Base-by-base conservation (phyloP, 164 flowering plant species). In the Piper betle region DNA sequence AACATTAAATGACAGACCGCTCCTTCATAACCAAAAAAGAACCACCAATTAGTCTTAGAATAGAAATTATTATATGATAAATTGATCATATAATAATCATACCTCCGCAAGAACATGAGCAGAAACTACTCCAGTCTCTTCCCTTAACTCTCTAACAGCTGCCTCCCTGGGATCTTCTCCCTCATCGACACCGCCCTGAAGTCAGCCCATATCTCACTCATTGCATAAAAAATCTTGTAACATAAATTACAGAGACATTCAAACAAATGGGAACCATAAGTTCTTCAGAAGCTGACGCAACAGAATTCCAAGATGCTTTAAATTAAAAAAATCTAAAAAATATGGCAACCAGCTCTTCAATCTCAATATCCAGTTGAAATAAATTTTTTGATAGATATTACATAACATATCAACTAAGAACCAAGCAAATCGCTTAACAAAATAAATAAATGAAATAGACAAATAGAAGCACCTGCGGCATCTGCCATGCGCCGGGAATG, bases 121-220 rank as follows among this genome's bases (percentile, higher is more conserved):
- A 39, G 93, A 87, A 46, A 78, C 78, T 64, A 87, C 91, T 62
- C 97, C 93, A 7, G 96, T 91, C 72, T 91, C 96, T 80, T 91
- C 97, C 70, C 83, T 81, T 69, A 91, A 62, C 75, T 91, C 97
- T 71, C 93, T 79, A 33, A 86, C 62, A 25, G 85, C 97, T 56
- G 97, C 91, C 64, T 64, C 65, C 65, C 74, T 79, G 18, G 91
- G 81, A 79, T 87, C 86, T 80, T 91, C 96, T 57, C 76, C 84
- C 60, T 82, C 82, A 76, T 84, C 89, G 64, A 84, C 70, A 41
- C 97, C 97, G 56, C 97, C 97, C 93, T 87, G 74, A 41, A 42
- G 25, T 66, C n/a, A 20, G 3, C 57, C 37, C 6, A 18, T 25
- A 18, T 25, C 18, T 18, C 20, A 16, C 6, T 18, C 20, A 16